These are phyloP conservation scores for Dactylonectria macrodidyma DNA, from an alignment of 2,329 filamentous ascomycete species.

Conservation along the genomic window DNA sequence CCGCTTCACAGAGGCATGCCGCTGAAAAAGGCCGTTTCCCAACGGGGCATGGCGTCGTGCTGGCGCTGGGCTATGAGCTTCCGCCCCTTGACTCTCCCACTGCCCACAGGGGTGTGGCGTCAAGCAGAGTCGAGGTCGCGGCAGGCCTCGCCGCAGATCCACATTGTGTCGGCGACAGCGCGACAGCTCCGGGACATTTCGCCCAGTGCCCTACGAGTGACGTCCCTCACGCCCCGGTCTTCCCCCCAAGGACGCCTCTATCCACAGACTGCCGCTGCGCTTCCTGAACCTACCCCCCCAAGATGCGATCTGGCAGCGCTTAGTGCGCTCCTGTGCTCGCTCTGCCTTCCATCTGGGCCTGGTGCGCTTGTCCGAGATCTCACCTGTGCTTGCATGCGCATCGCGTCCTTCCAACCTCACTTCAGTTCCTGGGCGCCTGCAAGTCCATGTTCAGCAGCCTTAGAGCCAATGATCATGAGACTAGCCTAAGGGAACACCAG, in stretches of 20 bases:
- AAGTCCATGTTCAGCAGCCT: conserved; percentile 4
- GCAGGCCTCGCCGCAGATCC: conserved; percentile 28
- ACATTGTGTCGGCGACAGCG: conserved; percentile 25
- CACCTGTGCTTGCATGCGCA: conserved; percentile 48
- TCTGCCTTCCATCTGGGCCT: conserved; percentile 41
- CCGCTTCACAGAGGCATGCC: conserved; percentile 44
- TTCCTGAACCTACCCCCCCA: conserved; percentile 36
- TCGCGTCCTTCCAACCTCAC: conserved; percentile 37
- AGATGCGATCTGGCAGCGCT: conserved; percentile 50
- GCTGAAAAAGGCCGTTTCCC: conserved; percentile 27
- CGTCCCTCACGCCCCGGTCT: conserved; percentile 36
- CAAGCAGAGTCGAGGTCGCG: conserved; percentile 4
- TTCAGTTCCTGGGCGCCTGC: conserved; percentile 26
- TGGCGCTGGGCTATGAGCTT: conserved; percentile 17
- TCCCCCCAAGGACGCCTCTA: conserved; percentile 45
- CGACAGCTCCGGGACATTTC: conserved; percentile 41
- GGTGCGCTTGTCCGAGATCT: conserved; percentile 45
- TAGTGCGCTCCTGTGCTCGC: conserved; percentile 49
- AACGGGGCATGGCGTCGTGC: conserved; percentile 29
- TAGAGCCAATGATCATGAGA: conserved; percentile 11
- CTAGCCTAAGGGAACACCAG: conserved; percentile 29
- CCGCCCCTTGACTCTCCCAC: conserved; percentile 17
- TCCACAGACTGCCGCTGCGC: conserved; percentile 48
- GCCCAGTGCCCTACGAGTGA: conserved; percentile 36
- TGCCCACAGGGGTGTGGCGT: conserved; percentile 36